Conservation (phyloP, 1,284 basidiomycete species). For the Pseudomicrostroma phylloplanum region DNA sequence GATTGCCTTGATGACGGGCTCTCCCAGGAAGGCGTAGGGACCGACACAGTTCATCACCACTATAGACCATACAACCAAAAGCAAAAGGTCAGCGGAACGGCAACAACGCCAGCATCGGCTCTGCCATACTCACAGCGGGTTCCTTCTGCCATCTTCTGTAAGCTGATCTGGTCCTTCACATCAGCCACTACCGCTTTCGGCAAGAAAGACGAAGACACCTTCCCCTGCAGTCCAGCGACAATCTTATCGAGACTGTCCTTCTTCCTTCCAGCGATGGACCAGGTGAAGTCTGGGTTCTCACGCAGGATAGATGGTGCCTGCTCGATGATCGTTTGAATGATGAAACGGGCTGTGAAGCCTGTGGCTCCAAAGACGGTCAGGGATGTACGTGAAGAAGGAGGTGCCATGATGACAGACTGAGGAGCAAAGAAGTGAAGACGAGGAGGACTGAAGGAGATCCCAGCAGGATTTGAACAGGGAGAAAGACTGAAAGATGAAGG, state of each 20-base stretch:
- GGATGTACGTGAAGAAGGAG: not conserved
- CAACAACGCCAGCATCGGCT: not conserved
- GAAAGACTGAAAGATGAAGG: too few relatives aligned
- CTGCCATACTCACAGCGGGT: slow-evolving; percentile 5
- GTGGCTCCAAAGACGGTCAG: slow-evolving; percentile 40
- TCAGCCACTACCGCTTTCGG: slow-evolving; percentile 31
- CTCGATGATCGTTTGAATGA: slow-evolving; percentile 27
- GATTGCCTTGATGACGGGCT: slow-evolving; percentile 59
- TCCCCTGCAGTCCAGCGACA: slow-evolving; percentile 21
- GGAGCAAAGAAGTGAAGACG: too few relatives aligned
- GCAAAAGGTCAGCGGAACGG: not conserved
- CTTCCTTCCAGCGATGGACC: slow-evolving; percentile 42
- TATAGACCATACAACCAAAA: too few relatives aligned
- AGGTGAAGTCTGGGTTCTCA: slow-evolving; percentile 7
- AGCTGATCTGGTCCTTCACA: slow-evolving; percentile 1
- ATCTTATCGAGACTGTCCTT: slow-evolving; percentile 21
- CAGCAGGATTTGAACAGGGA: too few relatives aligned
- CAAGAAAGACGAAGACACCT: slow-evolving; percentile 55
- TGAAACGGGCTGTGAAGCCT: slow-evolving; percentile 40
- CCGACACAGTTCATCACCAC: slow-evolving; percentile 13
- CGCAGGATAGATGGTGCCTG: slow-evolving; percentile 22
- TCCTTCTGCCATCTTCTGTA: slow-evolving; percentile 11
- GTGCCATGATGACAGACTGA: too few relatives aligned
- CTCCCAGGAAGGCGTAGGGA: slow-evolving; percentile 56
- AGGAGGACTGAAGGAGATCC: too few relatives aligned